Evolutionary conservation across 257 asterid species (phyloP).

Genomic region (Solanum paucissectum): DNA sequence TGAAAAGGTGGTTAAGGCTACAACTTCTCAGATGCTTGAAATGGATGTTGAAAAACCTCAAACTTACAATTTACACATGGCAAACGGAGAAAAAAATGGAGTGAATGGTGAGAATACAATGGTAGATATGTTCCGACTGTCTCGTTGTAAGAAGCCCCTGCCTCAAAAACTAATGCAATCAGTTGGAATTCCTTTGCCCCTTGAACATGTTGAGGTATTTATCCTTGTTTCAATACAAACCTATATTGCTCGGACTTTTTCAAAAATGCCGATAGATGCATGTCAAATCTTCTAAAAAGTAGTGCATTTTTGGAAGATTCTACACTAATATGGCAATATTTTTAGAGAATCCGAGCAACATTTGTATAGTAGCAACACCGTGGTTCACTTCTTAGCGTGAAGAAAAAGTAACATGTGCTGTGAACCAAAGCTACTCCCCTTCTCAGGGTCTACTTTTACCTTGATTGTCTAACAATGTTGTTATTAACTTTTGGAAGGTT

Average conservation of each 20-base stretch:
- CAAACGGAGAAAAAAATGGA: slow-evolving; percentile 47
- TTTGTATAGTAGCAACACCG: neutral
- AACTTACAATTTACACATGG: slow-evolving; percentile 20
- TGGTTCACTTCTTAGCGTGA: neutral
- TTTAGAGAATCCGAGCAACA: neutral
- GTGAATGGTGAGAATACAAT: slow-evolving; percentile 45
- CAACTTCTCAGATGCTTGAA: slow-evolving; percentile 36
- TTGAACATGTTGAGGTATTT: slow-evolving; percentile 75
- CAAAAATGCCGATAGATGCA: neutral
- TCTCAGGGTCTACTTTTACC: neutral
- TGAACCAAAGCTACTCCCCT: neutral
- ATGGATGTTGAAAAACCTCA: slow-evolving; percentile 52
- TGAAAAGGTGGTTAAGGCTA: slow-evolving; percentile 58
- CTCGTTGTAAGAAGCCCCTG: slow-evolving; percentile 67
- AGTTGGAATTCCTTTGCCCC: slow-evolving; percentile 75
- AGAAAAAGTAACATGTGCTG: neutral
- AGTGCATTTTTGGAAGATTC: neutral
- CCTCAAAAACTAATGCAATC: slow-evolving; percentile 60
- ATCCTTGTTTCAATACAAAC: neutral
- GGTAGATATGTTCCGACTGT: slow-evolving; percentile 74
- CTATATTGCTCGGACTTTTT: neutral
- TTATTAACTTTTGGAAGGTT: slow-evolving; percentile 33
- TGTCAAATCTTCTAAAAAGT: neutral
- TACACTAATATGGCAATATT: neutral
- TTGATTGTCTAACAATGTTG: neutral